phyloP scores from a whole-genome alignment of 306 rosid species.

The Fragaria iinumae region DNA sequence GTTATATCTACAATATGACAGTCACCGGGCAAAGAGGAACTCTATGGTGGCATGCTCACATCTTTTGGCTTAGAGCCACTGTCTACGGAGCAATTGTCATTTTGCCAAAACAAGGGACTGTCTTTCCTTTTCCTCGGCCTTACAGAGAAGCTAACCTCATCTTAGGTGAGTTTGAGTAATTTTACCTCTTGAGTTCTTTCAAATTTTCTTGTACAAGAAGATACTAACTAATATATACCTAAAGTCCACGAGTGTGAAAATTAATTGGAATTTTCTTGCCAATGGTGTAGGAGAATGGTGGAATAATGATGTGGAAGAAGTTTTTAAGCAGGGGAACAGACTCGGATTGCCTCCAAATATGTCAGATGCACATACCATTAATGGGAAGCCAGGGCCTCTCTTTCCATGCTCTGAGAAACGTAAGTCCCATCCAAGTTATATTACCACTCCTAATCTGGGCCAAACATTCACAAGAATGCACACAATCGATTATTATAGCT shows the following conservation, averaged over 20 bases:
- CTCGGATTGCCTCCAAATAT: constrained; percentile 41
- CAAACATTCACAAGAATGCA: no score
- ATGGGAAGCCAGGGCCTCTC: constrained; percentile 24
- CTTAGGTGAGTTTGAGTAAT: constrained; percentile 13
- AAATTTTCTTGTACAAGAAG: background rate
- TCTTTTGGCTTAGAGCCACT: constrained; percentile 37
- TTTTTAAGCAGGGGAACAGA: constrained; percentile 35
- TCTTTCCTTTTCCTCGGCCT: constrained; percentile 37
- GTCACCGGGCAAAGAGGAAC: no score
- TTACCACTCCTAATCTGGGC: no score
- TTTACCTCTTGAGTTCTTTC: no score
- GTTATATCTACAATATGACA: no score
- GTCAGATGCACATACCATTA: constrained; percentile 39
- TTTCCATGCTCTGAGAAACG: background rate
- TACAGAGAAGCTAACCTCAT: constrained; percentile 26
- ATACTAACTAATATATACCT: background rate
- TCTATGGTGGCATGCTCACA: constrained; percentile 27
- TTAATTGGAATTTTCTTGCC: background rate
- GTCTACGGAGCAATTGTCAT: constrained; percentile 36
- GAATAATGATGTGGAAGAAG: constrained; percentile 33
- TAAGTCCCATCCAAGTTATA: no score
- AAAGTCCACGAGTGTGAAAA: background rate
- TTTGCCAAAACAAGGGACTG: constrained; percentile 27
- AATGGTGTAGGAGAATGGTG: constrained; percentile 40
- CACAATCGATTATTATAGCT: no score